Percentiles rank a stretch among this genome's conserved stretches.
Conservation (phyloP, 2,329 filamentous ascomycete species). For the Phoma sp. region DNA sequence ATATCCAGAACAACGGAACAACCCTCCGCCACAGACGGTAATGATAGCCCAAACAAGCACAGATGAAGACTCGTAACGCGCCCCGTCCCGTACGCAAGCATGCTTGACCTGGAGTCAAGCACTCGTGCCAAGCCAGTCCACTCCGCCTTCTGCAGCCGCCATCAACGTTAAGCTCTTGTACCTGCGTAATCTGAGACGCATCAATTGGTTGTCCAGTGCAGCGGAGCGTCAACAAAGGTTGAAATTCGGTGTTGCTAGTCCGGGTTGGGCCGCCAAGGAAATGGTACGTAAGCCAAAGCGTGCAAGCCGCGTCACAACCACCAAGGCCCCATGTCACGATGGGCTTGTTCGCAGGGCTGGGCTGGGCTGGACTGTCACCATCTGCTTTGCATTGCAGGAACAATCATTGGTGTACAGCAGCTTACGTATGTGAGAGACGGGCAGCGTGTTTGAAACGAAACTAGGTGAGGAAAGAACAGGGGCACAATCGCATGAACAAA, state of each 20-base stretch:
- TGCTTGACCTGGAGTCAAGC: slow-evolving; percentile 10
- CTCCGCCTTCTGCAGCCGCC: slow-evolving; percentile 8
- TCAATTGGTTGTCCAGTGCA: neutral
- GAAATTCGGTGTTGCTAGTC: slow-evolving; percentile 4
- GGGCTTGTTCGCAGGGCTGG: neutral
- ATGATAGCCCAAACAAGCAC: neutral
- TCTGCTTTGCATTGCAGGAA: slow-evolving; percentile 2
- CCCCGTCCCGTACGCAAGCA: slow-evolving; percentile 20
- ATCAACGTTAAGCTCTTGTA: slow-evolving; percentile 1
- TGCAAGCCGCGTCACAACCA: slow-evolving; percentile 15
- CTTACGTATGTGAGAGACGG: slow-evolving; percentile 5
- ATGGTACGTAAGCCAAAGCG: slow-evolving; percentile 2
- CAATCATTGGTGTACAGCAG: slow-evolving; percentile 6
- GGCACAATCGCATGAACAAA: neutral
- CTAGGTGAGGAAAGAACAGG: neutral
- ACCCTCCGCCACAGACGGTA: neutral
- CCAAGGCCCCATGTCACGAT: slow-evolving; percentile 4
- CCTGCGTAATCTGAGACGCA: neutral
- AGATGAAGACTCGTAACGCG: slow-evolving; percentile 9
- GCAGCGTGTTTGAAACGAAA: slow-evolving; percentile 11
- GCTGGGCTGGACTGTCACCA: neutral
- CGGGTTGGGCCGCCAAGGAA: slow-evolving; percentile 4
- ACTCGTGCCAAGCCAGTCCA: slow-evolving; percentile 8
- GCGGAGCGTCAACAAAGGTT: neutral
- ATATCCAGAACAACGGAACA: neutral